Conservation (phyloP, 495 filamentous ascomycete species). For the Aspergillus taichungensis region DNA sequence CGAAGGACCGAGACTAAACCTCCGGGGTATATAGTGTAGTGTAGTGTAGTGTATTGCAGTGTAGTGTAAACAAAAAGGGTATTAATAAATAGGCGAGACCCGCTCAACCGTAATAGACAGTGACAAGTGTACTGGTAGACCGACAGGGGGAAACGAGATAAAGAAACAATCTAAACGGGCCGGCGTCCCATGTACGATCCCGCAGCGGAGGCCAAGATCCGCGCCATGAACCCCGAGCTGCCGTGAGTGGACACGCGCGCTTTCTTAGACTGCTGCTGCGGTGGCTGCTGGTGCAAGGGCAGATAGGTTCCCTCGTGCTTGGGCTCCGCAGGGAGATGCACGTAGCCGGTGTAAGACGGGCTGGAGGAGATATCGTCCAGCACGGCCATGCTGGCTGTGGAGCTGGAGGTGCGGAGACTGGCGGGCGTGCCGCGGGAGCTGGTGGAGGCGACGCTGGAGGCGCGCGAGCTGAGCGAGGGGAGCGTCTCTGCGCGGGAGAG, state of each 20-base stretch:
- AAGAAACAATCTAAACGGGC: slow-evolving; percentile 14
- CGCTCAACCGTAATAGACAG: background rate
- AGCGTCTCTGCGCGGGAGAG: slow-evolving; percentile 38
- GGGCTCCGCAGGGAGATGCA: slow-evolving; percentile 18
- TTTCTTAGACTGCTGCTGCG: slow-evolving; percentile 36
- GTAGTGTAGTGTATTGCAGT: background rate
- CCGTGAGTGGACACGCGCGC: slow-evolving; percentile 24
- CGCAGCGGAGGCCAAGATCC: slow-evolving; percentile 36
- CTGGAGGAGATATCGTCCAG: slow-evolving; percentile 27
- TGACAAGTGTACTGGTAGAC: slow-evolving; percentile 2
- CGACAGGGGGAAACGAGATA: slow-evolving; percentile 2
- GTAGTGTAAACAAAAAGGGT: background rate
- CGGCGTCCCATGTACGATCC: slow-evolving; percentile 36
- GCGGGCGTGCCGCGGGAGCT: slow-evolving; percentile 31
- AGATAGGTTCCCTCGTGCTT: slow-evolving; percentile 15
- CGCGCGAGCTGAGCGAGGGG: slow-evolving; percentile 40
- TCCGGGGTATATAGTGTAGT: background rate
- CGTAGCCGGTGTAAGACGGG: slow-evolving; percentile 28
- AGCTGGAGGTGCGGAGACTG: slow-evolving; percentile 33
- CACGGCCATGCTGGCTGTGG: slow-evolving; percentile 28
- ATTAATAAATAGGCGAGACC: background rate
- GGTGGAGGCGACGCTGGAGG: slow-evolving; percentile 38
- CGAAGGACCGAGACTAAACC: background rate
- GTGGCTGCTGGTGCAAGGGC: slow-evolving; percentile 1
- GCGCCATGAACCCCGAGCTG: slow-evolving; percentile 31